Base-by-base conservation (phyloP, 768 basidiomycete genomes). In the Lentinus brumalis region DNA sequence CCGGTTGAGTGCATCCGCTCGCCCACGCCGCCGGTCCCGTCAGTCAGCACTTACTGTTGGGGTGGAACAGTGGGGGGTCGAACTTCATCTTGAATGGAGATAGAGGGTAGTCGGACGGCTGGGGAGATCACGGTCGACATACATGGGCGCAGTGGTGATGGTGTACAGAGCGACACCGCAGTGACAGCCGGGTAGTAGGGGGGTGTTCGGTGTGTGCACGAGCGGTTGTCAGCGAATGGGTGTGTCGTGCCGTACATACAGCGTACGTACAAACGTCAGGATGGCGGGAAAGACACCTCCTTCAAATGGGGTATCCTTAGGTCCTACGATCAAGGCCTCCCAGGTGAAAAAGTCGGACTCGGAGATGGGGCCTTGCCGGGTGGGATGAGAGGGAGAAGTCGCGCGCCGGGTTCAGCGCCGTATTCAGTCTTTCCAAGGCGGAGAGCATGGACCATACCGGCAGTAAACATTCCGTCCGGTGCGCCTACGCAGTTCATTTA, bases 71-170 rank as follows among this genome's bases (percentile, higher is more conserved):
- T 2, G 96, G 96, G 3, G 97, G 97, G 47, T 98, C 95, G 69
- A 99, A 99, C 70, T 85, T 94, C 97, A 99, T 98, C 79, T 95
- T 98, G 87, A 98, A 98, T 18, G 97, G 97, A 54, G 93, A 96
- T 69, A 99, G 78, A 35, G 97, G 97, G 76, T 99, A 99, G 71
- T 99, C 97, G 41, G 82, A 72, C 0, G 95, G 95, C 94, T 94
- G 58, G 53, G 56, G 60, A 39, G 50, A 39, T 32, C 45, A 30
- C 5, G 26, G 49, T 46, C 40, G 14, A 30, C 15, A 30, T 31
- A 51, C 31, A 18, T 16, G 31, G 50, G 32, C n/a, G 26, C 8
- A 21, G 46, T 12, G 41, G 8, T 15, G 38, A 29, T 35, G 44
- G 44, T 60, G 49, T 47, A 51, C n/a, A 50, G 29, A 38, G 44